These are phyloP conservation scores for Candida khao-thaluensis DNA, from an alignment of 805 yeast genomes.

Conservation along the genomic window DNA sequence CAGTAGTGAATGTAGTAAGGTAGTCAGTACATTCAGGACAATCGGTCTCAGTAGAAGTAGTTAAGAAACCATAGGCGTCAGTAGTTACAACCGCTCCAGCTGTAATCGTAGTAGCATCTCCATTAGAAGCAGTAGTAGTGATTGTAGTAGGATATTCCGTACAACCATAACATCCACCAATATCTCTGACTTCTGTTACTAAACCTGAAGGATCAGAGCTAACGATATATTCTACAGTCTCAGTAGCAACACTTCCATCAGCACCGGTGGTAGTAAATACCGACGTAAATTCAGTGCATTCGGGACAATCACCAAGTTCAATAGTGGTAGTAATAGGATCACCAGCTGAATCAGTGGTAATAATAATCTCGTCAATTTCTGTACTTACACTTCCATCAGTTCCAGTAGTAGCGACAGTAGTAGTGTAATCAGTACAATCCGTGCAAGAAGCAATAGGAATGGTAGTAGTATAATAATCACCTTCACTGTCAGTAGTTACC, in stretches of 20 bases:
- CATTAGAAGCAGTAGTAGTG: no score
- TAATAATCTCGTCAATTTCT: conserved; percentile 13
- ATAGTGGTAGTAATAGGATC: conserved; percentile 13
- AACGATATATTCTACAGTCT: no score
- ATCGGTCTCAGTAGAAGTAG: conserved; percentile 15
- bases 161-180: no score
- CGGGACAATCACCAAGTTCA: conserved; percentile 9
- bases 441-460: conserved; percentile 8
- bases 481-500: conserved; percentile 15
- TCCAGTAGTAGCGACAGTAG: conserved; percentile 11
- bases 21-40: no score
- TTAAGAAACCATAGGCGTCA: conserved; percentile 10
- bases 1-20: no score
- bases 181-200: no score
- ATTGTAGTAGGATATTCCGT: no score
- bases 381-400: conserved; percentile 8
- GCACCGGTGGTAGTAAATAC: no score
- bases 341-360: conserved; percentile 15
- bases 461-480: conserved; percentile 12
- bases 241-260: no score
- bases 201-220: no score
- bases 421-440: conserved; percentile 17
- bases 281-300: no score
- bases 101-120: no score
- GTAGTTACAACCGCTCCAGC: conserved; percentile 16